These are phyloP conservation scores for Tulasnella sp. DNA, from an alignment of 768 basidiomycete species.

Conservation along the genomic window DNA sequence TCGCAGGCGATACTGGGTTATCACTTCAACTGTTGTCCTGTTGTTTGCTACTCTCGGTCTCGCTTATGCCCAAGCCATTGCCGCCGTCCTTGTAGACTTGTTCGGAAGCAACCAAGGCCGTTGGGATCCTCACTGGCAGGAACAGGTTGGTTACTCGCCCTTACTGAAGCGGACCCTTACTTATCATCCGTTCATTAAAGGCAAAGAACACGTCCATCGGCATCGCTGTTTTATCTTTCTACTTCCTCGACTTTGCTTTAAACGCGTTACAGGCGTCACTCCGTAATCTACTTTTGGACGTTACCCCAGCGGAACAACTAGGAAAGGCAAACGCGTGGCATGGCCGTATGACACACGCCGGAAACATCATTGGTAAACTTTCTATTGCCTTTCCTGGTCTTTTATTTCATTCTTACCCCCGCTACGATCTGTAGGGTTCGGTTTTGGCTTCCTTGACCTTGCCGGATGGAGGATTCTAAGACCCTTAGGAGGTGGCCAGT, in stretches of 20 bases:
- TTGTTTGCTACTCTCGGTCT: constrained; percentile 63
- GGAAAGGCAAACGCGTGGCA: constrained; percentile 98
- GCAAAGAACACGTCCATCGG: constrained; percentile 60
- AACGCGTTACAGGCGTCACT: constrained; percentile 75
- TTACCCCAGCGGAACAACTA: constrained; percentile 78
- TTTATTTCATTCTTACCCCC: background rate
- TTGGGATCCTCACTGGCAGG: constrained; percentile 67
- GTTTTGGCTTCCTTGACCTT: constrained; percentile 74
- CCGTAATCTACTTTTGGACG: constrained; percentile 83
- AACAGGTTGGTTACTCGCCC: constrained; percentile 34
- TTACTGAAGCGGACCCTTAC: background rate
- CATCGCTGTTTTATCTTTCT: constrained; percentile 82
- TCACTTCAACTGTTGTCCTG: constrained; percentile 73
- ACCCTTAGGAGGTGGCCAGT: constrained; percentile 80
- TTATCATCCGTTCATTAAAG: constrained; percentile 26
- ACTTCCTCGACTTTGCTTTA: constrained; percentile 90
- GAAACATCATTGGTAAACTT: constrained; percentile 93
- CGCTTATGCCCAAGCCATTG: constrained; percentile 69
- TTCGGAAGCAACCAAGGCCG: constrained; percentile 65
- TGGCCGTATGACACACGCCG: constrained; percentile 90
- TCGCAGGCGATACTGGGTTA: constrained; percentile 84
- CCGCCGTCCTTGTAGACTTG: constrained; percentile 61
- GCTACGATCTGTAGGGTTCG: background rate
- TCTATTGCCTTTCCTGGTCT: constrained; percentile 24
- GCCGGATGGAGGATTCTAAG: constrained; percentile 61